These are phyloP conservation scores for Bisporella sp. DNA, from an alignment of 2,329 filamentous ascomycete genomes.

Conservation along the genomic window DNA sequence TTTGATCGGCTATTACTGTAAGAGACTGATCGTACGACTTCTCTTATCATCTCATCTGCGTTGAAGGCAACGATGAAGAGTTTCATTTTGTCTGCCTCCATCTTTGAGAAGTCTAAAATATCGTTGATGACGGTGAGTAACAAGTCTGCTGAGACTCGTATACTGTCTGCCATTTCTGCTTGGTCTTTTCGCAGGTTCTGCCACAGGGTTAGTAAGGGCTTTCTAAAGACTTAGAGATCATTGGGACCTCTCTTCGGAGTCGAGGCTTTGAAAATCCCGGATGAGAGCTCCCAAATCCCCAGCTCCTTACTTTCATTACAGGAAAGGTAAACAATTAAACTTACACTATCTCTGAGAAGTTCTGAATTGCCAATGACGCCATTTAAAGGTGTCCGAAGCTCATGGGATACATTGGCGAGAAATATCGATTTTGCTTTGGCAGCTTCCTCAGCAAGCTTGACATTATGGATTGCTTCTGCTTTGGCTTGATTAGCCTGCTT, in stretches of 20 bases:
- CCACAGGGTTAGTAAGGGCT: too few relatives aligned
- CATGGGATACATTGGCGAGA: constrained; percentile 72
- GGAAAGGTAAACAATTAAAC: too few relatives aligned
- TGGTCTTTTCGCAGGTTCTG: constrained; percentile 63
- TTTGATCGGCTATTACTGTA: constrained; percentile 59
- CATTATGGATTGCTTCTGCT: constrained; percentile 68
- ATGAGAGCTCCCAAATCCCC: too few relatives aligned
- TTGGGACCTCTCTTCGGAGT: too few relatives aligned
- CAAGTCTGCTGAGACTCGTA: constrained; percentile 78
- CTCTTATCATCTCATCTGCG: constrained; percentile 57
- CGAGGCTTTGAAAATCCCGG: too few relatives aligned
- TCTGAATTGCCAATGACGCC: constrained; percentile 88
- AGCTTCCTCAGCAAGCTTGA: constrained; percentile 76
- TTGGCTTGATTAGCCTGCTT: constrained; percentile 71
- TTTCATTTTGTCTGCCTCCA: constrained; percentile 83
- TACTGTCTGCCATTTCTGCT: constrained; percentile 80
- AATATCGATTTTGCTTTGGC: constrained; percentile 80
- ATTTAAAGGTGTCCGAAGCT: constrained; percentile 75
- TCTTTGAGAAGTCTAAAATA: constrained; percentile 91
- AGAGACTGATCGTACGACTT: constrained; percentile 58
- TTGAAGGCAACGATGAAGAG: constrained; percentile 66
- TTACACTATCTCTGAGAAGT: constrained; percentile 62
- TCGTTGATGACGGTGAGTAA: constrained; percentile 92
- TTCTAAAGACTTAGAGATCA: too few relatives aligned
- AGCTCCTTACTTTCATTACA: too few relatives aligned